Percentiles rank a stretch among this genome's conserved stretches.
These are phyloP conservation scores for Lablab purpureus DNA, from an alignment of 306 rosid genomes.

Conservation along the genomic window DNA sequence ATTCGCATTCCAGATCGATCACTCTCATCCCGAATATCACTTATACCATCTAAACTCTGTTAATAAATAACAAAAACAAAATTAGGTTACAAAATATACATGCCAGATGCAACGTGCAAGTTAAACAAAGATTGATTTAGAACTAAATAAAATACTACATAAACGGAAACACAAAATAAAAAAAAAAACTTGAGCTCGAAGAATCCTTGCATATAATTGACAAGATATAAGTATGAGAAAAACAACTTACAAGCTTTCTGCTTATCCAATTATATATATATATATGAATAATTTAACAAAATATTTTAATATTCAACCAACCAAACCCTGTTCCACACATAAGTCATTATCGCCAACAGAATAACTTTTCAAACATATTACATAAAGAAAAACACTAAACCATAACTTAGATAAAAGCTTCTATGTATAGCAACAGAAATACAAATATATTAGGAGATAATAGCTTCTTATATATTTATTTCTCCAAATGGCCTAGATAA, in stretches of 20 bases:
- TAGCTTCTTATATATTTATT: background rate
- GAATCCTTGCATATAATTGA: background rate
- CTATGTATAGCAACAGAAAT: constrained; percentile 22
- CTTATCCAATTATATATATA: background rate
- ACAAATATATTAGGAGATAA: background rate
- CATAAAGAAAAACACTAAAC: background rate
- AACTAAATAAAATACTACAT: background rate
- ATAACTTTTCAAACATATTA: background rate
- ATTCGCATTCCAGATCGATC: constrained; percentile 98
- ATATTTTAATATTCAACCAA: background rate
- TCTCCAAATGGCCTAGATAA: background rate
- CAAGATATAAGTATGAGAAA: background rate
- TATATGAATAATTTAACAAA: background rate
- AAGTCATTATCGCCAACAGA: background rate
- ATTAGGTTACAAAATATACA: constrained; percentile 22
- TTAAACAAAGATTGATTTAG: background rate
- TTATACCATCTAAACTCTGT: constrained; percentile 88
- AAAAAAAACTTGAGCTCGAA: background rate
- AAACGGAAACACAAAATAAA: background rate
- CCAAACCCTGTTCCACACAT: background rate
- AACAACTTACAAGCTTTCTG: background rate
- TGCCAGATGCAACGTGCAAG: constrained; percentile 17
- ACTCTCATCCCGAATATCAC: constrained; percentile 97
- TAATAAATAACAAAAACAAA: constrained; percentile 18
- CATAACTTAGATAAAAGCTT: background rate